A percentile compares a stretch with the other conserved stretches of the same genome.
Evolutionary conservation across 805 yeast species (phyloP).

Genomic region (Pichia nakasei): DNA sequence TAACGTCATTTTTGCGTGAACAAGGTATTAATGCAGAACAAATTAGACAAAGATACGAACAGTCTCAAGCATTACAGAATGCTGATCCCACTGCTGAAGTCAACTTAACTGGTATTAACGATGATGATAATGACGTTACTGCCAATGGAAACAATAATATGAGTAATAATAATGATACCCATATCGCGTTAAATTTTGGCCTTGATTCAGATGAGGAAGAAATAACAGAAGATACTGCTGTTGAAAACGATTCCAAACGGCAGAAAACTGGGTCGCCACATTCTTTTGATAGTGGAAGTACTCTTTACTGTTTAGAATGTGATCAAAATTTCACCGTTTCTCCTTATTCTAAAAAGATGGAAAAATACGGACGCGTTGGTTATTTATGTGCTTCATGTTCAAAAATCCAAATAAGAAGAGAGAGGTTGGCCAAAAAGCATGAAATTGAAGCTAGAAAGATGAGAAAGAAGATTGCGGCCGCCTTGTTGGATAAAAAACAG

Average conservation of each 20-base stretch:
- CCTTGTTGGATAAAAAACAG: constrained; percentile 65
- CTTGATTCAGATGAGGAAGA: constrained; percentile 13
- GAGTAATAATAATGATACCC: constrained; percentile 18
- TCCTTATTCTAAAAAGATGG: constrained; percentile 52
- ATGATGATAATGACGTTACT: constrained; percentile 8
- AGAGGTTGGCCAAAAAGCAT: constrained; percentile 36
- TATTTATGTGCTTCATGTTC: constrained; percentile 61
- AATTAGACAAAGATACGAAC: constrained; percentile 42
- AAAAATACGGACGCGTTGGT: constrained; percentile 44
- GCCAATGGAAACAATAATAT: constrained; percentile 5
- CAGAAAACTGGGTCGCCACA: constrained; percentile 12
- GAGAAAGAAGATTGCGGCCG: constrained; percentile 75
- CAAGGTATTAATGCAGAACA: constrained; percentile 85
- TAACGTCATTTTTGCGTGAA: constrained; percentile 78
- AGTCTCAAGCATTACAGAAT: constrained; percentile 20
- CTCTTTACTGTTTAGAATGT: constrained; percentile 50
- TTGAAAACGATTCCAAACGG: constrained; percentile 13
- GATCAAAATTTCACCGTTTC: constrained; percentile 47
- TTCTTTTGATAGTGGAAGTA: constrained; percentile 16
- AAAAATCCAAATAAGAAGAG: constrained; percentile 34
- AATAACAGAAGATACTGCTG: neutral
- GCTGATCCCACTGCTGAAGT: constrained; percentile 20
- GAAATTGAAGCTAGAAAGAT: constrained; percentile 61
- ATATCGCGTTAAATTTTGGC: constrained; percentile 1
- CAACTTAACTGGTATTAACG: constrained; percentile 10